phyloP scores from a whole-genome alignment of 2,329 filamentous ascomycete genomes.

The Colletotrichum destructivum region DNA sequence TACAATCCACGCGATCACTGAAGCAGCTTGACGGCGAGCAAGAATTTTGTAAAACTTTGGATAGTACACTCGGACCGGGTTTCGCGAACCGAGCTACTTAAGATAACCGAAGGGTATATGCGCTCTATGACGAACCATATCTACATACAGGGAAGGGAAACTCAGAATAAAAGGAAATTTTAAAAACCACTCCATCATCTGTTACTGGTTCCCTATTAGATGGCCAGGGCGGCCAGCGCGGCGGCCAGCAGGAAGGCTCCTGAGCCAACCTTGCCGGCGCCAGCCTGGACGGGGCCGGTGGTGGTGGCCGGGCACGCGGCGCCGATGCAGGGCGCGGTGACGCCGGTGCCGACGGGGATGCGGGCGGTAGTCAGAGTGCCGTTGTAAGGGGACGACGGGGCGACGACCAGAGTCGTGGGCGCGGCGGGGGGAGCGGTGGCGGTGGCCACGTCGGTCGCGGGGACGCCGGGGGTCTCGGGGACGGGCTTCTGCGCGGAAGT shows the following conservation, averaged over 20 bases:
- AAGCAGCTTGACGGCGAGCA: no score
- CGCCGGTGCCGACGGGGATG: constrained; percentile 25
- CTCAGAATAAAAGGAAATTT: neutral
- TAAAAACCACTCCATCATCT: neutral
- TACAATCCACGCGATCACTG: no score
- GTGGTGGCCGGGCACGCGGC: constrained; percentile 35
- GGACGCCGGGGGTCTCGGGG: constrained; percentile 6
- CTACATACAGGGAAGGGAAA: constrained; percentile 19
- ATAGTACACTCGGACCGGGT: neutral
- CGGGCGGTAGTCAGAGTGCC: constrained; percentile 27
- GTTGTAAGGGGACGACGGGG: constrained; percentile 31
- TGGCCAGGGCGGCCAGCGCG: constrained; percentile 16
- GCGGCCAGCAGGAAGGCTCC: constrained; percentile 18
- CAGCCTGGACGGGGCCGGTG: constrained; percentile 33
- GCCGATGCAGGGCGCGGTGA: constrained; percentile 23
- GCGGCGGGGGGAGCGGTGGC: neutral
- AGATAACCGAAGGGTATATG: constrained; percentile 32
- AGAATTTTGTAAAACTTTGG: neutral
- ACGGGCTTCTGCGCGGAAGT: constrained; percentile 17
- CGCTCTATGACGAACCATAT: constrained; percentile 24
- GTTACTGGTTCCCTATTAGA: neutral
- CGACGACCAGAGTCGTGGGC: constrained; percentile 33
- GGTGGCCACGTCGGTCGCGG: constrained; percentile 4
- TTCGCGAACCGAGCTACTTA: constrained; percentile 5
- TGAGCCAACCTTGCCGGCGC: constrained; percentile 26